These are phyloP conservation scores for Colletotrichum chrysophilum DNA, from an alignment of 2,329 filamentous ascomycete species.

Conservation along the genomic window DNA sequence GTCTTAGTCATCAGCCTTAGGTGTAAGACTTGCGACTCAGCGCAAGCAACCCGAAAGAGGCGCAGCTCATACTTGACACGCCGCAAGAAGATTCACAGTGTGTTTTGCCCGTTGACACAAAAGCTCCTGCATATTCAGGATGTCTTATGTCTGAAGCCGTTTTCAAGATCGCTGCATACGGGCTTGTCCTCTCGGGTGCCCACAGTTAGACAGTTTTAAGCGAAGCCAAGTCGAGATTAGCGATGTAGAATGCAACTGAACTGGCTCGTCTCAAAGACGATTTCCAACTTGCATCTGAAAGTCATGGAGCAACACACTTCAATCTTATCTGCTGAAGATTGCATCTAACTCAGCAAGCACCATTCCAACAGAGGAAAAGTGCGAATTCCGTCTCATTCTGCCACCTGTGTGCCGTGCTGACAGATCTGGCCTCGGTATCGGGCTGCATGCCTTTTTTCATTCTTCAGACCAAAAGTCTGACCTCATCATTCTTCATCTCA, in stretches of 20 bases:
- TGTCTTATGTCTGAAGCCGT: background rate
- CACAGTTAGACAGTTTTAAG: background rate
- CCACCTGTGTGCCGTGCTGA: background rate
- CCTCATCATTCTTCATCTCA: constrained; percentile 10
- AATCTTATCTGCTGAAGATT: background rate
- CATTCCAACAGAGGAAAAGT: background rate
- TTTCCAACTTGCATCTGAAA: background rate
- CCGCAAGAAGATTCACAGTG: background rate
- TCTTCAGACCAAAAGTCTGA: background rate
- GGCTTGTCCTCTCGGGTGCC: background rate
- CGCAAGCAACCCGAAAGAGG: background rate
- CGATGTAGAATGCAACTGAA: background rate
- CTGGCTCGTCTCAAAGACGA: background rate
- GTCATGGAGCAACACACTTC: background rate
- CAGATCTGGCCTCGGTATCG: background rate
- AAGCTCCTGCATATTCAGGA: background rate
- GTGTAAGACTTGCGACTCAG: background rate
- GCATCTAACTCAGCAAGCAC: background rate
- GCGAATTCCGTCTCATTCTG: background rate
- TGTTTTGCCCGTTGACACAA: background rate
- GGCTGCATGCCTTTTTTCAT: background rate
- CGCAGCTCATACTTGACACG: background rate
- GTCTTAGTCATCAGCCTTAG: background rate
- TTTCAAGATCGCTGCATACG: background rate
- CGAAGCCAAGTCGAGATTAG: background rate